Evolutionary conservation across 768 basidiomycete genomes (phyloP).

Genomic region (Asterophora parasitica): DNA sequence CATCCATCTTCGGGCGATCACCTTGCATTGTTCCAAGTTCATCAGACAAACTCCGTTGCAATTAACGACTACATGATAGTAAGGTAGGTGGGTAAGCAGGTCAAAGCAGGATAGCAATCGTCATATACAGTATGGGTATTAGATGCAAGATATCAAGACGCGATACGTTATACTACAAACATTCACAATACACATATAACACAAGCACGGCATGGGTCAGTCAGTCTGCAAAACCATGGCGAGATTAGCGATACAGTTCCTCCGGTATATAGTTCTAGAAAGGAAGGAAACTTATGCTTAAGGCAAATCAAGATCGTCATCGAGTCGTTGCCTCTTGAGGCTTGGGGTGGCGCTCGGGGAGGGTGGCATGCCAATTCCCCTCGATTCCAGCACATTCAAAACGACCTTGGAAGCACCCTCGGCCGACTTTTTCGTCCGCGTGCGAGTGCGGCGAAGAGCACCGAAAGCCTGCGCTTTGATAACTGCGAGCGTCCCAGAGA

Average conservation of each 20-base stretch:
- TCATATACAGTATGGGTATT: constrained; percentile 18
- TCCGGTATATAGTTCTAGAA: constrained; percentile 15
- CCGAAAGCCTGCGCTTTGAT: constrained; percentile 91
- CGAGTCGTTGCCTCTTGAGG: constrained; percentile 24
- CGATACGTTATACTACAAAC: constrained; percentile 14
- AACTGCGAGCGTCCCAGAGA: constrained; percentile 81
- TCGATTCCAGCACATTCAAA: constrained; percentile 75
- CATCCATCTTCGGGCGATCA: background rate
- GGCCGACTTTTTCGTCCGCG: constrained; percentile 65
- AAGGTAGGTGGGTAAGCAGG: background rate
- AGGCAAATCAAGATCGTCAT: constrained; percentile 41
- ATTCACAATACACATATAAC: constrained; percentile 16
- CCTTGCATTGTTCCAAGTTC: background rate
- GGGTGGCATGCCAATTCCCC: constrained; percentile 55
- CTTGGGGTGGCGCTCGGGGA: constrained; percentile 9
- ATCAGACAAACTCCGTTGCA: background rate
- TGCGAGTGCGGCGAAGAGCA: constrained; percentile 72
- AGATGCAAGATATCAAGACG: constrained; percentile 18
- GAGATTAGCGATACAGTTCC: constrained; percentile 22
- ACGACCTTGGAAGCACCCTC: constrained; percentile 71
- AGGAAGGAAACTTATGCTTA: constrained; percentile 12
- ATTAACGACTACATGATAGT: constrained; percentile 8
- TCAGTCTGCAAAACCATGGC: constrained; percentile 15
- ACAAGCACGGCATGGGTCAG: constrained; percentile 16
- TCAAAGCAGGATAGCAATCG: constrained; percentile 4